phyloP scores from a whole-genome alignment of 2,329 filamentous ascomycete genomes.

The Neofusicoccum laricinum region DNA sequence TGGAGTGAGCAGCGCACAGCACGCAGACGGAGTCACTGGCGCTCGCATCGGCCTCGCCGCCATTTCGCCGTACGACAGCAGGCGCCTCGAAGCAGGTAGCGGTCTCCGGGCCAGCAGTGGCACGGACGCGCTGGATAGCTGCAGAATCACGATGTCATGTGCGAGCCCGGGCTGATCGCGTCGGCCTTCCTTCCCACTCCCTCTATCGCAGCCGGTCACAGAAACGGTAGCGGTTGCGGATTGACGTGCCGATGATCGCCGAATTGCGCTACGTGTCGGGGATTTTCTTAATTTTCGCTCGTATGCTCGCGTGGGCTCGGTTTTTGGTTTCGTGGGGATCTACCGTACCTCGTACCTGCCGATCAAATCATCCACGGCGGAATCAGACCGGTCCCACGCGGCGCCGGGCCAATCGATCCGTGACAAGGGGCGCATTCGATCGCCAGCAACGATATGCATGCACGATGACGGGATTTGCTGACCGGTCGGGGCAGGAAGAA shows the following conservation, averaged over 20 bases:
- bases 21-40: too few relatives aligned
- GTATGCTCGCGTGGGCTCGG: not conserved
- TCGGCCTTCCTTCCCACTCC: too few relatives aligned
- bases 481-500: not conserved
- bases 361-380: not conserved
- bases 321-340: not conserved
- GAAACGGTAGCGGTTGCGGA: not conserved
- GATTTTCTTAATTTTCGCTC: not conserved
- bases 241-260: not conserved
- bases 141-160: not conserved
- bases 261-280: not conserved
- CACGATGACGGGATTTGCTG: not conserved
- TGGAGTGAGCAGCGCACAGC: too few relatives aligned
- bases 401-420: not conserved
- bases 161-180: not conserved
- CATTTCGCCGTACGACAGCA: too few relatives aligned
- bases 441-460: not conserved
- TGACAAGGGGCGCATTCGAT: not conserved
- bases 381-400: not conserved
- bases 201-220: not conserved
- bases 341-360: not conserved
- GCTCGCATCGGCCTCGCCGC: too few relatives aligned
- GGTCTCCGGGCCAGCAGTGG: not conserved
- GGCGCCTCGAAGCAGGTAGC: too few relatives aligned
- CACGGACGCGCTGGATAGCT: not conserved